Evolutionary conservation across 1,284 basidiomycete species (phyloP), one percentile per base, ranked within the genome.

Genomic region (Ganoderma leucocontextum): DNA sequence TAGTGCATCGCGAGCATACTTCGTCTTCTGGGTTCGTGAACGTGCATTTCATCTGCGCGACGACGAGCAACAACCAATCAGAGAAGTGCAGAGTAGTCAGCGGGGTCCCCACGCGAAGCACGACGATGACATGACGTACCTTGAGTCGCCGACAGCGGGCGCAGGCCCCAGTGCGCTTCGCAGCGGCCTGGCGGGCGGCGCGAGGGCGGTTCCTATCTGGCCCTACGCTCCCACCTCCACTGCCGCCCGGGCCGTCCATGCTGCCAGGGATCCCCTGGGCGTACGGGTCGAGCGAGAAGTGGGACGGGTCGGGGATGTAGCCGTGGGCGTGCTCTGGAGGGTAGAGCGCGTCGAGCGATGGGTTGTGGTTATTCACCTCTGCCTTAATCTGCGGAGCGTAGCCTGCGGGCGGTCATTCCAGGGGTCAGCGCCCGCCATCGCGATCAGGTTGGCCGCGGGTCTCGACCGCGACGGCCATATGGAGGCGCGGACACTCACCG

Each of bases 101-200:
- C 47, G 12, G 47, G 47, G 25, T 49, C 47, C 47, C 47, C 47
- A 49, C 36, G 38, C 19, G 22, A 60, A 58, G 29, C 42, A 62
- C 22, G 33, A 3, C 36, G 22, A 35, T 38, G 15, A 36, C 62
- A 57, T 38, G 12, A 36, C 62, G 58, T 60, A 78, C 79, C 75
- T 80, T 80, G 52, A 80, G 73, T 44, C 75, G 73, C 66, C 79
- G 77, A 72, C 79, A 80, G 7, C 79, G 72, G 19, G 78, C 77
- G 71, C 79, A 80, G 5, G 79, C 79, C 0, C 77, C 77, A 6
- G 71, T 63, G 19, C 70, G 72, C 67, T 70, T 73, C 53, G 69
- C 65, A 12, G 64, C 66, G 15, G 63, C 67, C 33, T 68, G 67
- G n/a, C 42, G 58, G 10, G 58, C 58, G 38, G 58, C 58, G 60